These are phyloP conservation scores for Trichoderma koningiopsis DNA, from an alignment of 2,329 filamentous ascomycete species.

Conservation along the genomic window DNA sequence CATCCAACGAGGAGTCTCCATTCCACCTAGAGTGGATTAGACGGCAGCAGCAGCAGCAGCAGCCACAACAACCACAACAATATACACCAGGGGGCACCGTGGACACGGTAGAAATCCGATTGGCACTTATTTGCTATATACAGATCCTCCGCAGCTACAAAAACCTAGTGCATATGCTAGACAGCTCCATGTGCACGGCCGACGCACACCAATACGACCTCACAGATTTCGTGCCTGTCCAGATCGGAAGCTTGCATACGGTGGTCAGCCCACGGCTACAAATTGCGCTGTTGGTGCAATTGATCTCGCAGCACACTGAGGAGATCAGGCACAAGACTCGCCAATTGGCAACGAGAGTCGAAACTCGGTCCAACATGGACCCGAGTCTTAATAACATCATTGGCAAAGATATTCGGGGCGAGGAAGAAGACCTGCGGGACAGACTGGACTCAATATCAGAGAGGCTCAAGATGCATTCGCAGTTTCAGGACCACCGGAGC, in stretches of 20 bases:
- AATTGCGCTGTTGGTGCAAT: background rate
- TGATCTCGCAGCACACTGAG: slow-evolving; percentile 4
- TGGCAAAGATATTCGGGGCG: background rate
- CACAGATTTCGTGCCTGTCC: background rate
- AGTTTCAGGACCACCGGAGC: background rate
- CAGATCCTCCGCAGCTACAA: slow-evolving; percentile 1
- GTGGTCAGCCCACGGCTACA: slow-evolving; percentile 1
- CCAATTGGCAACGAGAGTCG: background rate
- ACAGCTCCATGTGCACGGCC: background rate
- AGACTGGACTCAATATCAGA: background rate
- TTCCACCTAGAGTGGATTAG: background rate
- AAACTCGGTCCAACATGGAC: slow-evolving; percentile 1
- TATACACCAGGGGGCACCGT: background rate
- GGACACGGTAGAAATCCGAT: background rate
- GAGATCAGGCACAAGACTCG: background rate
- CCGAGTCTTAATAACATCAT: background rate
- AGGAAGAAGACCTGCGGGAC: slow-evolving; percentile 4
- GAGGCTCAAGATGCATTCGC: background rate
- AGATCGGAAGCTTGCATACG: background rate
- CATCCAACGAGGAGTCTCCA: background rate
- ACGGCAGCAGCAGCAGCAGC: background rate
- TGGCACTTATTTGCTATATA: slow-evolving; percentile 9
- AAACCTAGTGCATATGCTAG: background rate
- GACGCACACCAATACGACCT: background rate
- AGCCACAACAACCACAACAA: background rate